Base-by-base conservation (phyloP, 148 eudicot species). In the Camellia sinensis region DNA sequence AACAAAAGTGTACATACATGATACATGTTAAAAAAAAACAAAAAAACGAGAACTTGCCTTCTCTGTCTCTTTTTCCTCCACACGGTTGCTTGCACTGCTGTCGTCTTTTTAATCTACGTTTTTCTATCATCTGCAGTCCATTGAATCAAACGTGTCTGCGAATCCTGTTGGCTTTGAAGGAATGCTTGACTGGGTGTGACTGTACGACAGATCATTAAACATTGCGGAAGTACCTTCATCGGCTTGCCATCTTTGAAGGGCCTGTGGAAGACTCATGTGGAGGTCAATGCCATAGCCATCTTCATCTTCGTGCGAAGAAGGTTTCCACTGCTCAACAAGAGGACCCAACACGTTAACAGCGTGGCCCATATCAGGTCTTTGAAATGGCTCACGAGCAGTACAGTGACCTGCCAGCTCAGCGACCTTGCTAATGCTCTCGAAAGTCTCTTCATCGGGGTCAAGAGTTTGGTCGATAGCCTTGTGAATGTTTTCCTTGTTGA, bases 381-480 rank as follows among this genome's bases (percentile, higher is more conserved):
- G 89, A 74, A 5, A 78, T 1, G 89, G 89, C 78, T 87, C 88
- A 7, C 88, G 78, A 45, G 86, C 88, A 1, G 89, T 84, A 75
- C 91, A 89, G 54, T 89, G 89, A 1, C 91, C 91, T 14, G 91
- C 91, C 68, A 89, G 81, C 85, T 89, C 91, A 3, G 88, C 85
- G 0, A 87, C 87, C 76, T 75, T 85, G 60, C 77, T 52, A 7
- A 89, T 85, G 78, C 78, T 86, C n/a, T 79, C 80, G 1, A 76
- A 78, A 0, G 86, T 85, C 40, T 89, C 91, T 11, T 87, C 88
- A 54, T 90, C 89, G 3, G 88, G 87, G 79, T 90, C 85, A 3
- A 91, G 90, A 48, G 82, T 73, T 40, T 81, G 73, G 54, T 91
- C 95, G 0, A 91, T 84, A 12, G 89, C 78, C 48, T 88, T 88